Evolutionary conservation across 2,329 filamentous ascomycete species (phyloP), one percentile per base, ranked within the genome.

Genomic region (Arthrinium phaeospermum): DNA sequence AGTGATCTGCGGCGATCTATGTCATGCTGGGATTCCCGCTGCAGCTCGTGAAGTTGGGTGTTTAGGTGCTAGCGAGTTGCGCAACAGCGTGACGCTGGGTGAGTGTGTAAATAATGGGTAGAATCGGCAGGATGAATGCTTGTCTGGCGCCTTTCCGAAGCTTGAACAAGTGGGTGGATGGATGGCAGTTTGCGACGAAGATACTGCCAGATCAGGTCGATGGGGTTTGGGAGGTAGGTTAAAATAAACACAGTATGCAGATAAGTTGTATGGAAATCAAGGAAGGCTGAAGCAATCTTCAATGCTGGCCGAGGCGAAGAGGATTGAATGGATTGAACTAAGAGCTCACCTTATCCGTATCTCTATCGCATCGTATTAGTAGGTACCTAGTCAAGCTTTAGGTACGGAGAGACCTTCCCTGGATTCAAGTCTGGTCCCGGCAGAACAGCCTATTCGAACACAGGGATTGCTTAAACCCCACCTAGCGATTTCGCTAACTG

Each of bases 231-330:
- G n/a, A n/a, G n/a, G 37, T 41, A 41, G 37, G 37, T 41, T 41
- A 41, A 41, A 41, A 41, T 41, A 8, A 41, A 27, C 14, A 10
- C 14, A 24, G 8, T 30, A 44, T 44, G 44, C 22, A 22, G 30
- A 64, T n/a, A 37, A 37, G 22, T 37, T 64, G 19, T 37, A 64
- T 64, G 53, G 30, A 30, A 34, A 61, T 13, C 27, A 64, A 41
- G 53, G 53, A 61, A 61, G 53, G 30, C 53, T 64, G 53, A 64
- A 64, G 53, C 53, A 64, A 64, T 64, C 53, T 30, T 64, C 53
- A n/a, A 64, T 22, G 53, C 53, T 37, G 51, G 51, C 30, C 16
- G 30, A 64, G 4, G 49, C 1, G 30, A 22, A 37, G 30, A 61
- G 30, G 30, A 37, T 61, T 57, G 27, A 57, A 57, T 57, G 27